A percentile compares a stretch with the other conserved stretches of the same genome.
phyloP scores from a whole-genome alignment of 75 land plant genomes.

The Larix kaempferi region DNA sequence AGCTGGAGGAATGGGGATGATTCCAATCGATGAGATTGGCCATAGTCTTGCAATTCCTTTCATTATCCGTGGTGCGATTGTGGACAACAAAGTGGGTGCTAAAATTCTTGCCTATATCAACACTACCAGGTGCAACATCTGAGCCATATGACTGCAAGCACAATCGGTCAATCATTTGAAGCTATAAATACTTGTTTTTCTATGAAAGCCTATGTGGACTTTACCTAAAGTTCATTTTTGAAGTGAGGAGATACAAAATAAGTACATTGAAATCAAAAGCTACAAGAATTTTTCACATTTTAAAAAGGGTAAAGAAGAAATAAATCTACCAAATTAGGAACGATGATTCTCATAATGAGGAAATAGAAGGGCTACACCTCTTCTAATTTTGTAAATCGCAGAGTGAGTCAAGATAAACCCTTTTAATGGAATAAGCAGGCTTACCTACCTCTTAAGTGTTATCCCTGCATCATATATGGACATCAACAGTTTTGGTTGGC shows the following conservation, averaged over 20 bases:
- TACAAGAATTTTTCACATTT: background rate
- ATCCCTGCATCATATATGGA: background rate
- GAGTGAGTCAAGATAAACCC: background rate
- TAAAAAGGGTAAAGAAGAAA: no score
- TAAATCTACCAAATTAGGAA: no score
- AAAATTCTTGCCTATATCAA: slow-evolving; percentile 64
- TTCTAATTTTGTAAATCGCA: background rate
- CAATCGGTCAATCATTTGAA: background rate
- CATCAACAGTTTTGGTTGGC: background rate
- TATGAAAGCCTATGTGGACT: background rate
- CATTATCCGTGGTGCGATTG: slow-evolving; percentile 46
- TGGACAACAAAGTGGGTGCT: slow-evolving; percentile 43
- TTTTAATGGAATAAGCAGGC: background rate
- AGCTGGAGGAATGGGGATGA: slow-evolving; percentile 86
- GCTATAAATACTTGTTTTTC: background rate
- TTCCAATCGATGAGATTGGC: slow-evolving; percentile 52
- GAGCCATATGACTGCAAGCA: background rate
- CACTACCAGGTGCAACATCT: slow-evolving; percentile 43
- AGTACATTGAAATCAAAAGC: background rate
- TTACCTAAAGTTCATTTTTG: no score
- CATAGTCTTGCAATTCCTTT: slow-evolving; percentile 54
- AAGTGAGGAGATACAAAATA: background rate
- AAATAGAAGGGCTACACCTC: background rate
- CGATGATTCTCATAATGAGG: no score
- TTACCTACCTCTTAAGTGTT: background rate